A percentile compares a stretch with the other conserved stretches of the same genome.
Conservation (phyloP, 73 alveolate genomes). For the Paramecium biaurelia region DNA sequence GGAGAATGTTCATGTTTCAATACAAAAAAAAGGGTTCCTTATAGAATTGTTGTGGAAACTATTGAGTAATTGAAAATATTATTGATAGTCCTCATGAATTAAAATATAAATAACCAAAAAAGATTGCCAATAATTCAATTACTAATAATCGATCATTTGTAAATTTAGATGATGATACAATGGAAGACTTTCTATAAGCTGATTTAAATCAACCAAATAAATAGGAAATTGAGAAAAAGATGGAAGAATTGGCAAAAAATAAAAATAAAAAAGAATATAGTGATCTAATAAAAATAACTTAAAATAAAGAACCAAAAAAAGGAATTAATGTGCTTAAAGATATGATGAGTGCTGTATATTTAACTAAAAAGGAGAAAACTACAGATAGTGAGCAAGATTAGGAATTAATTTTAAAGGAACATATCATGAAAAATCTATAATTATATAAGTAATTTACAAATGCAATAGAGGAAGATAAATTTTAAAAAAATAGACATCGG, state of each 20-base stretch:
- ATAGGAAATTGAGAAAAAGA: not conserved
- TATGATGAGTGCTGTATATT: not conserved
- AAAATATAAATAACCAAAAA: constrained; percentile 2
- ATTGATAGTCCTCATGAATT: constrained; percentile 4
- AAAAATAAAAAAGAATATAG: not conserved
- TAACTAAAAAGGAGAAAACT: not conserved
- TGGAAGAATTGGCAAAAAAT: not conserved
- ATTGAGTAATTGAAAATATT: constrained; percentile 32
- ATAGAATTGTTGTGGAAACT: constrained; percentile 70
- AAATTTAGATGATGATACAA: constrained; percentile 13
- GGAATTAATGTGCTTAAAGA: not conserved
- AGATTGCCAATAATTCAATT: not conserved
- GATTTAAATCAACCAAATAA: not conserved
- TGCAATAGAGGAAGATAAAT: constrained; percentile 44
- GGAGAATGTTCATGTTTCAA: constrained; percentile 85
- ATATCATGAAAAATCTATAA: not conserved
- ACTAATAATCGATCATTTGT: not conserved
- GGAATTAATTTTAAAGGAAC: not conserved
- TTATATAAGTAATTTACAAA: not conserved
- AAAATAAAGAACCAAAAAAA: not conserved
- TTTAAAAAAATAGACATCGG: not conserved
- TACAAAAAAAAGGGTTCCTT: constrained; percentile 90
- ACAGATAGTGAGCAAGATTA: not conserved
- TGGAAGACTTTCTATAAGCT: constrained; percentile 4
- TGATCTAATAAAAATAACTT: constrained; percentile 12